phyloP scores from a whole-genome alignment of 2,329 filamentous ascomycete species.

The Neobulgaria alba region DNA sequence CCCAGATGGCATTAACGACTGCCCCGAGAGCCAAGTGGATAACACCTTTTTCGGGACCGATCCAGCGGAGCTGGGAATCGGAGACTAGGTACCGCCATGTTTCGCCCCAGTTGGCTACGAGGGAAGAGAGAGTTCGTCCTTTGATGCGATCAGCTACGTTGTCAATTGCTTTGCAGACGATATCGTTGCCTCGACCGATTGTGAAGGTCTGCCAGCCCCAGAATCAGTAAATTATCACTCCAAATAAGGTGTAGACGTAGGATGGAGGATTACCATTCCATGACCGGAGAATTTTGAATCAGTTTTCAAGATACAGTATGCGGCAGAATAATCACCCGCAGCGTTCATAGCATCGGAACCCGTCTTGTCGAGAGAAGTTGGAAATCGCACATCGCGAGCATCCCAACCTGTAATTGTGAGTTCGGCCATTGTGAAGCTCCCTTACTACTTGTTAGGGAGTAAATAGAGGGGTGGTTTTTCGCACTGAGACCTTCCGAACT shows the following conservation, averaged over 20 bases:
- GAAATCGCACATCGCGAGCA: slow-evolving; percentile 69
- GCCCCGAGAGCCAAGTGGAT: slow-evolving; percentile 86
- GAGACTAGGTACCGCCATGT: slow-evolving; percentile 90
- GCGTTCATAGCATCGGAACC: slow-evolving; percentile 96
- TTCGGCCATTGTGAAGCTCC: no score
- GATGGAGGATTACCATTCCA: slow-evolving; percentile 55
- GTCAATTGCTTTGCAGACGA: slow-evolving; percentile 78
- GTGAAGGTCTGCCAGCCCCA: slow-evolving; percentile 55
- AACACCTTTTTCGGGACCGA: slow-evolving; percentile 88
- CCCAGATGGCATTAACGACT: slow-evolving; percentile 87
- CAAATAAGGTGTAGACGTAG: background rate
- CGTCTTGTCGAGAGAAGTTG: slow-evolving; percentile 93
- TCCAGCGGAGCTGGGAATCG: slow-evolving; percentile 87
- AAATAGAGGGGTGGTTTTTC: no score
- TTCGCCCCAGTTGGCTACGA: slow-evolving; percentile 74
- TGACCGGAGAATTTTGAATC: slow-evolving; percentile 64
- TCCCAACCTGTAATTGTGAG: slow-evolving; percentile 65
- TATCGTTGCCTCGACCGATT: slow-evolving; percentile 83
- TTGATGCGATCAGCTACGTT: slow-evolving; percentile 69
- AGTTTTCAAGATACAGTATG: slow-evolving; percentile 88
- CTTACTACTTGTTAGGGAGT: no score
- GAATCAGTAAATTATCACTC: background rate
- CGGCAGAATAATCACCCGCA: slow-evolving; percentile 83
- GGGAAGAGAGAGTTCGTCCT: slow-evolving; percentile 65
- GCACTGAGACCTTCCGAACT: no score